phyloP scores from a whole-genome alignment of 345 rosid species.

The Angophora floribunda region DNA sequence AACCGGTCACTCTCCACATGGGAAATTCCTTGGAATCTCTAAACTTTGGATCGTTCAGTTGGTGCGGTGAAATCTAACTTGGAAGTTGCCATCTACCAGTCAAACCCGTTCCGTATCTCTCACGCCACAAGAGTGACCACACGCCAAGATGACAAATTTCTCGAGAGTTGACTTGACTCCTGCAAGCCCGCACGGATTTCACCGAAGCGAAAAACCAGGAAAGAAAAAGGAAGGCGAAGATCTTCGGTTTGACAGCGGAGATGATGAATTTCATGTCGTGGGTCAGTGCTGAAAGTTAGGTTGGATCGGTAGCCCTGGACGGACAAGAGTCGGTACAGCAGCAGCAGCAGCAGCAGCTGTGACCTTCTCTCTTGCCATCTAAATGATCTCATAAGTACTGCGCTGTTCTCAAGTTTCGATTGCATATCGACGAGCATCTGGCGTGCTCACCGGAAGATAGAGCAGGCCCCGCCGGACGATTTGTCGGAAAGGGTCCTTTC shows the following conservation, averaged over 20 bases:
- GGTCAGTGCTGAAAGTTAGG: slow-evolving; percentile 44
- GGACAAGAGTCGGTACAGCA: neutral
- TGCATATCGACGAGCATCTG: neutral
- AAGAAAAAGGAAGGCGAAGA: no score
- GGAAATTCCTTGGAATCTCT: neutral
- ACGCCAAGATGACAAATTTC: neutral
- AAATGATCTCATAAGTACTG: neutral
- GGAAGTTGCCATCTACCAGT: neutral
- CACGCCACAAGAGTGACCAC: neutral
- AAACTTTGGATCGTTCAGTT: neutral
- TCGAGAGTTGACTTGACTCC: neutral
- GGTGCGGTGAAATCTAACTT: neutral
- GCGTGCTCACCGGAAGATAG: neutral
- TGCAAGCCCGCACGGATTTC: neutral
- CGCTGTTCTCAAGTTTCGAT: neutral
- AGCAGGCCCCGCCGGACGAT: neutral
- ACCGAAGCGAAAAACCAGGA: neutral
- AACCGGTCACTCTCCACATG: neutral
- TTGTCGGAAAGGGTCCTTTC: neutral
- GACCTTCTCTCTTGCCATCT: neutral
- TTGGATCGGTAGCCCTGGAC: slow-evolving; percentile 27
- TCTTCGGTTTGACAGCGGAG: neutral
- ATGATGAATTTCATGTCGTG: neutral
- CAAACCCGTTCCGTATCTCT: neutral
- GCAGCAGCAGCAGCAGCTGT: neutral